Conservation (phyloP, 2,329 filamentous ascomycete genomes). For the Nothomitra cinnamomea region DNA sequence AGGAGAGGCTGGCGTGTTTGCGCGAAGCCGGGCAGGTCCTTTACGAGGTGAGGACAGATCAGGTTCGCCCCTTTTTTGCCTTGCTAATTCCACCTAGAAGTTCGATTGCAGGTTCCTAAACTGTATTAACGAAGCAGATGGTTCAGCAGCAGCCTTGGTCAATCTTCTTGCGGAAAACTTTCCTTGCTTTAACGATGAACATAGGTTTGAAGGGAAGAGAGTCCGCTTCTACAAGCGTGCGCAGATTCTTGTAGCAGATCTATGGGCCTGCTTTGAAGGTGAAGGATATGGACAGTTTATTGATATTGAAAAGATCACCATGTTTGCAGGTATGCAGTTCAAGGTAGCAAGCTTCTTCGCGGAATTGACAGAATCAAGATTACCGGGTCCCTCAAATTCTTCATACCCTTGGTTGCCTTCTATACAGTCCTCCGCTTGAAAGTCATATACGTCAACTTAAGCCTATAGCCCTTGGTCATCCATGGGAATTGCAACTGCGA, state of each 20-base stretch:
- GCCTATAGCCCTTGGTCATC: constrained; percentile 50
- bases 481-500: constrained; percentile 75
- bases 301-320: constrained; percentile 91
- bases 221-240: constrained; percentile 84
- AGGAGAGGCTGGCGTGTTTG: constrained; percentile 61
- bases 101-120: constrained; percentile 60
- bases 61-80: background rate
- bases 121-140: constrained; percentile 54
- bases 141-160: constrained; percentile 70
- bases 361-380: constrained; percentile 32
- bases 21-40: constrained; percentile 70
- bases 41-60: constrained; percentile 40
- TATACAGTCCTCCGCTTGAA: constrained; percentile 68
- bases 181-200: constrained; percentile 64
- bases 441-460: constrained; percentile 47
- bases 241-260: constrained; percentile 86
- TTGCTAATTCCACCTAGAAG: constrained; percentile 31
- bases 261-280: constrained; percentile 92
- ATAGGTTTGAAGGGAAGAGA: constrained; percentile 51
- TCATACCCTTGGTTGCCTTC: constrained; percentile 62
- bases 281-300: constrained; percentile 61
- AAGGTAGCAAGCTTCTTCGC: background rate
- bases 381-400: constrained; percentile 94
- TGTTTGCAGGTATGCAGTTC: constrained; percentile 56
- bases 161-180: constrained; percentile 75